Percentiles rank a stretch among this genome's conserved stretches.
Conservation (phyloP, 2,329 filamentous ascomycete genomes). For the Alternaria rosae region DNA sequence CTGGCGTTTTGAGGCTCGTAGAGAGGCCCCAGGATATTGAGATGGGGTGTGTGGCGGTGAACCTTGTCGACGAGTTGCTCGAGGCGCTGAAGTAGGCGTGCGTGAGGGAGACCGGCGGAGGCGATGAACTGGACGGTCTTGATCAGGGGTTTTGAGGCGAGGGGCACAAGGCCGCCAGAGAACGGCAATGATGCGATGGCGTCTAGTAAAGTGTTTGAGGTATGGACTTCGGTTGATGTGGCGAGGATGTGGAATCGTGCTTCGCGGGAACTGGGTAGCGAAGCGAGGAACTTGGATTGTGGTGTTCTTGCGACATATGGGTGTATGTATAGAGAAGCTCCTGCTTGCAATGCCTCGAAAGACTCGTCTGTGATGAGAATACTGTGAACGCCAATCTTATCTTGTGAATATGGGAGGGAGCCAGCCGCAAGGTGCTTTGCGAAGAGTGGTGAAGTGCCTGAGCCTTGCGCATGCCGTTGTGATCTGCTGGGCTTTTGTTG, state of each 20-base stretch:
- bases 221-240: slow-evolving; percentile 19
- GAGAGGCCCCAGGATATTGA: slow-evolving; percentile 40
- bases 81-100: slow-evolving; percentile 44
- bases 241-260: slow-evolving; percentile 28
- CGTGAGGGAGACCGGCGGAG: slow-evolving; percentile 34
- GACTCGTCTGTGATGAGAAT: slow-evolving; percentile 37
- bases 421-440: slow-evolving; percentile 45
- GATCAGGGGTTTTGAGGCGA: slow-evolving; percentile 35
- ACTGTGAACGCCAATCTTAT: slow-evolving; percentile 26
- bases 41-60: slow-evolving; percentile 34
- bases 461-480: slow-evolving; percentile 32
- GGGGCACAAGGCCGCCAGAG: slow-evolving; percentile 34
- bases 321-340: slow-evolving; percentile 25
- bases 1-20: slow-evolving; percentile 33
- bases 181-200: slow-evolving; percentile 41
- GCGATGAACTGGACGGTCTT: slow-evolving; percentile 36
- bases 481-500: slow-evolving; percentile 33
- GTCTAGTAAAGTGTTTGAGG: slow-evolving; percentile 29
- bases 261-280: slow-evolving; percentile 32
- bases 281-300: slow-evolving; percentile 27
- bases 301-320: slow-evolving; percentile 11
- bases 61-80: slow-evolving; percentile 47
- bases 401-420: slow-evolving; percentile 36
- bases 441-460: slow-evolving; percentile 38
- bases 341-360: slow-evolving; percentile 27